Conservation (phyloP, 495 filamentous ascomycete species). For the Aspergillus campestris region DNA sequence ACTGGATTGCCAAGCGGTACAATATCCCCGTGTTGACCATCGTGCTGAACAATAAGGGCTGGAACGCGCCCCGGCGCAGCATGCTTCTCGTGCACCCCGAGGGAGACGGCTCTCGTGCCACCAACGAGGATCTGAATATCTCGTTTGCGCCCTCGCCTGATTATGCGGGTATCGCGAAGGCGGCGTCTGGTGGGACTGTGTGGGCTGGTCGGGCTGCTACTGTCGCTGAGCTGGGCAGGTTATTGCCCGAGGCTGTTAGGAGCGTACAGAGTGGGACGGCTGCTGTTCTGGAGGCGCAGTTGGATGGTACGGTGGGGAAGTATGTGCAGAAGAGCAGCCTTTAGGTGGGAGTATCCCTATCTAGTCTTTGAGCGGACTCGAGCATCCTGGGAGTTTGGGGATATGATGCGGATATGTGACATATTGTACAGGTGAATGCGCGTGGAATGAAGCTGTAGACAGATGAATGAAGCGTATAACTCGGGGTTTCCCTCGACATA, state of each 20-base stretch:
- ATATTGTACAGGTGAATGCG: too few relatives aligned
- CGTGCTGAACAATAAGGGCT: conserved; percentile 91
- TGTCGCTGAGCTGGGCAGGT: conserved; percentile 49
- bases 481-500: too few relatives aligned
- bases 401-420: too few relatives aligned
- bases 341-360: not conserved
- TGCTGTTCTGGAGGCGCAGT: conserved; percentile 56
- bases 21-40: conserved; percentile 84
- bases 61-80: conserved; percentile 75
- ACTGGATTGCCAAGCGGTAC: conserved; percentile 86
- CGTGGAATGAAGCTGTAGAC: too few relatives aligned
- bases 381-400: too few relatives aligned
- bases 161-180: conserved; percentile 86
- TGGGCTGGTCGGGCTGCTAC: conserved; percentile 61
- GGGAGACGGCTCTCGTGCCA: conserved; percentile 67
- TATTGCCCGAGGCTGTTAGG: conserved; percentile 58
- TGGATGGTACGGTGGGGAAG: conserved; percentile 38
- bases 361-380: not conserved
- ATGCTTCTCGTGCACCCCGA: conserved; percentile 75
- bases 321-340: conserved; percentile 19
- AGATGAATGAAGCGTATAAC: too few relatives aligned
- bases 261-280: conserved; percentile 56
- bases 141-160: conserved; percentile 79
- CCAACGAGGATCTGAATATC: conserved; percentile 84
- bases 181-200: conserved; percentile 70